These are phyloP conservation scores for Boletus pseudo-olivaceus DNA, from an alignment of 768 basidiomycete genomes.

Conservation along the genomic window DNA sequence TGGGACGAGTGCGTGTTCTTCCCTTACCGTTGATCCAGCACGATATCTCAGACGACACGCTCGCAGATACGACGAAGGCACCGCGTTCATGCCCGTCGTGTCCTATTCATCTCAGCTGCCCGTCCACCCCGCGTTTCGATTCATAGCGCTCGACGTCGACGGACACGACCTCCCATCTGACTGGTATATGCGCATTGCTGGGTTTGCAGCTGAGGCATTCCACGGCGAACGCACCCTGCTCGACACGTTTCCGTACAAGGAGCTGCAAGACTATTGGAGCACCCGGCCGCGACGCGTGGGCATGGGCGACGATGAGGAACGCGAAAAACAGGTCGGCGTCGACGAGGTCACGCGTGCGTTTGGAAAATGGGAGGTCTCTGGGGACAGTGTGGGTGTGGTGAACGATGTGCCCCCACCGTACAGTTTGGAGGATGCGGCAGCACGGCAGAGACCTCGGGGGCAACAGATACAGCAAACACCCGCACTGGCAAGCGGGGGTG, in stretches of 20 bases:
- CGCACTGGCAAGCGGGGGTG: neutral
- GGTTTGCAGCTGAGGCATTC: conserved; percentile 66
- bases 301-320: conserved; percentile 1
- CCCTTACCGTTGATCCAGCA: neutral
- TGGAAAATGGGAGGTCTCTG: conserved; percentile 40
- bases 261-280: conserved; percentile 73
- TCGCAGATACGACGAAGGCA: conserved; percentile 78
- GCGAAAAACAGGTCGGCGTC: conserved; percentile 21
- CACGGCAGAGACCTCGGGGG: neutral
- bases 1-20: conserved; percentile 68
- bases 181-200: conserved; percentile 83
- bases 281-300: conserved; percentile 55
- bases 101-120: conserved; percentile 57
- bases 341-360: conserved; percentile 30
- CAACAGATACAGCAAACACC: neutral
- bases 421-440: conserved; percentile 41
- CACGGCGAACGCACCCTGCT: conserved; percentile 59
- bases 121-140: conserved; percentile 51
- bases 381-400: conserved; percentile 24
- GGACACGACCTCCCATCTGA: conserved; percentile 75
- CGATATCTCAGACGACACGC: conserved; percentile 1
- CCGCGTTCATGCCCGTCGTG: conserved; percentile 74
- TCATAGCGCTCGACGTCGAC: conserved; percentile 75
- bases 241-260: conserved; percentile 66
- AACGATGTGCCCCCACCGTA: conserved; percentile 69